phyloP scores from a whole-genome alignment of 2,329 filamentous ascomycete species.

The Allantophomopsis cytisporea region DNA sequence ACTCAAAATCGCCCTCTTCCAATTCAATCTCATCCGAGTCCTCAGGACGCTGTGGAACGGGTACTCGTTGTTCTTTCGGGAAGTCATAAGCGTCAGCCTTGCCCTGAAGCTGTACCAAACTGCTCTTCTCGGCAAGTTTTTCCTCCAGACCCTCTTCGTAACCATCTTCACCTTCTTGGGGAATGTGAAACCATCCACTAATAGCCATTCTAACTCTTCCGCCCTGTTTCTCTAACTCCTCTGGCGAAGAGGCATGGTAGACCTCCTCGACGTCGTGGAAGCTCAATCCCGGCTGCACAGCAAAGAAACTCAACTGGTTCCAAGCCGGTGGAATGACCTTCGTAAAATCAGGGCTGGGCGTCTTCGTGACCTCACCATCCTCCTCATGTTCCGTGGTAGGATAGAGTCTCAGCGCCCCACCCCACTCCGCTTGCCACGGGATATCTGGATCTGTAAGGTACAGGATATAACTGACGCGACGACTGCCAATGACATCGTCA shows the following conservation, averaged over 20 bases:
- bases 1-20: constrained; percentile 71
- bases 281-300: constrained; percentile 94
- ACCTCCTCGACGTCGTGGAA: constrained; percentile 99
- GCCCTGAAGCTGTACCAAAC: constrained; percentile 82
- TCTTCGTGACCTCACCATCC: constrained; percentile 62
- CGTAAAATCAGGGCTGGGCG: constrained; percentile 64
- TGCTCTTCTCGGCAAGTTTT: constrained; percentile 77
- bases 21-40: constrained; percentile 40
- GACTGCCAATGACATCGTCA: constrained; percentile 96
- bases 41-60: constrained; percentile 18
- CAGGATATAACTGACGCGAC: constrained; percentile 91
- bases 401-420: constrained; percentile 80
- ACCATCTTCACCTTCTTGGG: constrained; percentile 85
- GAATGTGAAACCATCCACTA: constrained; percentile 98
- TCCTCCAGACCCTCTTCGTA: constrained; percentile 82
- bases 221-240: constrained; percentile 52
- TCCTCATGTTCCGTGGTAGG: constrained; percentile 52
- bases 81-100: constrained; percentile 82
- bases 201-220: constrained; percentile 90
- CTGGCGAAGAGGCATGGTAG: constrained; percentile 53
- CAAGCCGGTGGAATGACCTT: constrained; percentile 87
- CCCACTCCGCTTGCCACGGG: constrained; percentile 85
- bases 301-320: constrained; percentile 97
- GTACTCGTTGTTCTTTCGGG: constrained; percentile 49
- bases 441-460: constrained; percentile 88